Evolutionary conservation across 495 filamentous ascomycete genomes (phyloP).

Genomic region (Neurospora africana): DNA sequence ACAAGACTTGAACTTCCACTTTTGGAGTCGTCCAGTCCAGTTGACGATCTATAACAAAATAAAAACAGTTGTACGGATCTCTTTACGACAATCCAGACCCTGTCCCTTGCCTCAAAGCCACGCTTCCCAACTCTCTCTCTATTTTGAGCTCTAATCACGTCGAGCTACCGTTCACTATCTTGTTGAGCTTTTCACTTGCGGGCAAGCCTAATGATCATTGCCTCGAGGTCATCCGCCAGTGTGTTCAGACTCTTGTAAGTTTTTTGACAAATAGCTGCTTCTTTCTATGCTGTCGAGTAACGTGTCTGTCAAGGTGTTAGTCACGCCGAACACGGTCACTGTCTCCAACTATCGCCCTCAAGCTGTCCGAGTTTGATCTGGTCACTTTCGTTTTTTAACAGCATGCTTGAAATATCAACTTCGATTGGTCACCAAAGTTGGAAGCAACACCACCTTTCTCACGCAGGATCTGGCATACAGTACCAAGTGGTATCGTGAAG

Average conservation of each 20-base stretch:
- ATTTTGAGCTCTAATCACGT: neutral
- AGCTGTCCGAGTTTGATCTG: neutral
- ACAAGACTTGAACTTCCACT: too few relatives aligned
- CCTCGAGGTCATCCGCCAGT: neutral
- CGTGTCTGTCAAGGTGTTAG: neutral
- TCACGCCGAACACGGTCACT: neutral
- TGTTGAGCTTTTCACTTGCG: constrained; percentile 12
- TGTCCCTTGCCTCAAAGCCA: neutral
- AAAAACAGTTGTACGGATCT: neutral
- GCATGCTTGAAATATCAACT: neutral
- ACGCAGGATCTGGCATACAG: neutral
- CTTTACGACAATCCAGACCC: neutral
- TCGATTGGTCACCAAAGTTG: neutral
- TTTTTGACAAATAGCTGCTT: neutral
- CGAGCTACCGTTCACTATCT: neutral
- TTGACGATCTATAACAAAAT: neutral
- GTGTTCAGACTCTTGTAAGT: neutral
- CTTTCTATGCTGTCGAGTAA: neutral
- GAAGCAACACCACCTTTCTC: neutral
- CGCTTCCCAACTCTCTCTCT: neutral
- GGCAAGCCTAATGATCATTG: neutral
- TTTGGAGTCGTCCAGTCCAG: too few relatives aligned
- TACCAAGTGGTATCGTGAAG: neutral
- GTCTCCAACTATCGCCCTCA: neutral
- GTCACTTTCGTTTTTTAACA: neutral